Evolutionary conservation across 768 basidiomycete species (phyloP).

Genomic region (Piloderma croceum): DNA sequence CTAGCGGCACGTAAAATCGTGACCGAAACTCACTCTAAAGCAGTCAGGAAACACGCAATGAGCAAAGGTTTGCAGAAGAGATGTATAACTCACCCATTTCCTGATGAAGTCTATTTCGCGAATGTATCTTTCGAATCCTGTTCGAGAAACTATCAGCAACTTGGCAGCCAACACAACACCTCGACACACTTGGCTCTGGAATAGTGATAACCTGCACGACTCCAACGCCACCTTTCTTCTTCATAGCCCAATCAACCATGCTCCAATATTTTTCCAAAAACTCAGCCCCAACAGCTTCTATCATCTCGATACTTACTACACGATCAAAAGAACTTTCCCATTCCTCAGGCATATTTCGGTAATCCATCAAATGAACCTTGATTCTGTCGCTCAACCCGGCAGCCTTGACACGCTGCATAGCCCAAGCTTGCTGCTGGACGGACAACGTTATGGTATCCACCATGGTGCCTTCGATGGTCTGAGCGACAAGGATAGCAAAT

Average conservation of each 20-base stretch:
- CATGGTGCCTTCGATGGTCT: conserved; percentile 40
- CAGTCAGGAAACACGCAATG: conserved; percentile 4
- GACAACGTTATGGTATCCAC: conserved; percentile 53
- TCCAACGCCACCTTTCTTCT: conserved; percentile 50
- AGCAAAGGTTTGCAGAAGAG: conserved; percentile 13
- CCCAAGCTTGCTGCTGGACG: conserved; percentile 42
- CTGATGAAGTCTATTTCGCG: conserved; percentile 68
- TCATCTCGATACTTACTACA: conserved; percentile 73
- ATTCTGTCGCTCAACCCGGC: conserved; percentile 36
- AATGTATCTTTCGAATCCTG: conserved; percentile 51
- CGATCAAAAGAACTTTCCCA: conserved; percentile 57
- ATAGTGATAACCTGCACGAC: conserved; percentile 74
- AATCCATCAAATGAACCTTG: conserved; percentile 50
- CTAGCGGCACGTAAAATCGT: neutral
- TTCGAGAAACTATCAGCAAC: neutral
- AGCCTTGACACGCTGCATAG: conserved; percentile 34
- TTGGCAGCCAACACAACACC: conserved; percentile 1
- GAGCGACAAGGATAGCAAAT: conserved; percentile 42
- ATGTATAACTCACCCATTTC: conserved; percentile 54
- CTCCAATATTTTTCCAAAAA: conserved; percentile 62
- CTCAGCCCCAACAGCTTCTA: conserved; percentile 66
- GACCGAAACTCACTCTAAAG: neutral
- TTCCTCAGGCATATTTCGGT: conserved; percentile 38
- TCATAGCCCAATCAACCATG: conserved; percentile 63
- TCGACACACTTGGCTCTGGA: conserved; percentile 57